These are phyloP conservation scores for Trichoderma simmonsii DNA, from an alignment of 2,329 filamentous ascomycete species.

Conservation along the genomic window DNA sequence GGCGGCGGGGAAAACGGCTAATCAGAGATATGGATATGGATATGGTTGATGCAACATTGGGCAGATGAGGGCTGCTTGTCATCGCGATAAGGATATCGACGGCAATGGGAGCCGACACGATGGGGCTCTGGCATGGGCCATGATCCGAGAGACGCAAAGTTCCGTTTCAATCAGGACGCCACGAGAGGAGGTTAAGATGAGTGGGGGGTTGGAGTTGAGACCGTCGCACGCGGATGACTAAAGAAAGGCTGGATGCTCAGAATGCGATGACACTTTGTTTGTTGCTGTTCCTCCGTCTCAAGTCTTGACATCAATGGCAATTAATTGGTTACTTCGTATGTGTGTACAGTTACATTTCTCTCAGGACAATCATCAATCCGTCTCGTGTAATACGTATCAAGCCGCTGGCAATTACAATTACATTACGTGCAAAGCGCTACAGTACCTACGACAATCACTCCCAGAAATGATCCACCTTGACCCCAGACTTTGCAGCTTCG, in stretches of 20 bases:
- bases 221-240: conserved; percentile 2
- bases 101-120: not conserved
- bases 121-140: not conserved
- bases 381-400: not conserved
- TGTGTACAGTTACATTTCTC: not conserved
- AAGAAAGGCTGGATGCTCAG: not conserved
- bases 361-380: not conserved
- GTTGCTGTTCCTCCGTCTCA: not conserved
- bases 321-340: not conserved
- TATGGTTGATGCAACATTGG: conserved; percentile 10
- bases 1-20: not conserved
- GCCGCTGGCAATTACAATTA: not conserved
- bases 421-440: not conserved
- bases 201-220: not conserved
- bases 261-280: too few species aligned
- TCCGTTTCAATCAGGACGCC: not conserved
- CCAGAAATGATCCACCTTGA: not conserved
- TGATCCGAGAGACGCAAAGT: not conserved
- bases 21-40: not conserved
- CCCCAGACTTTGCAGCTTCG: conserved; percentile 11
- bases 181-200: not conserved
- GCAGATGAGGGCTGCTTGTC: not conserved
- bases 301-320: not conserved
- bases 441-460: not conserved
- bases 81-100: not conserved